These are phyloP conservation scores for Pichia sp. DNA, from an alignment of 1,139 yeast species.

Conservation along the genomic window DNA sequence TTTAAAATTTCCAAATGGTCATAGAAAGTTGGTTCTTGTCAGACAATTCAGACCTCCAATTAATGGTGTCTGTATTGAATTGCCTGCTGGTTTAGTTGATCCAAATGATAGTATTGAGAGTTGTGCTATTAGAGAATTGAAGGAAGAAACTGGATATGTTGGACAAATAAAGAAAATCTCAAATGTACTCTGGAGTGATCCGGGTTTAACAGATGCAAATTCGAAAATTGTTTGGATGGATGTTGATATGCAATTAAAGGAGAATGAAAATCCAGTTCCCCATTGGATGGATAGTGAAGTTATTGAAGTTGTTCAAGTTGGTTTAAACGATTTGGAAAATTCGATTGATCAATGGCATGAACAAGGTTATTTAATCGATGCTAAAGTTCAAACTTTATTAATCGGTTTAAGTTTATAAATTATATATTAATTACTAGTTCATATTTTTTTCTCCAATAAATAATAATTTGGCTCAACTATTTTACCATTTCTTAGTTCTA, in stretches of 20 bases:
- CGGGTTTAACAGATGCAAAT: constrained; percentile 91
- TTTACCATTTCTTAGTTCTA: constrained; percentile 34
- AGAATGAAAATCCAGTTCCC: constrained; percentile 63
- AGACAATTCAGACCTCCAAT: constrained; percentile 93
- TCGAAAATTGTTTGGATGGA: constrained; percentile 72
- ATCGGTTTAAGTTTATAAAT: constrained; percentile 40
- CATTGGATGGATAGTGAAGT: constrained; percentile 84
- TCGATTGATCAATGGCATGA: constrained; percentile 44
- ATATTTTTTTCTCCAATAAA: constrained; percentile 20
- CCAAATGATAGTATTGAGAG: constrained; percentile 69
- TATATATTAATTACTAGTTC: neutral
- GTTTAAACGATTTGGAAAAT: constrained; percentile 51
- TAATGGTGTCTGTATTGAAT: constrained; percentile 77
- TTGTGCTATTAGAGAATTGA: constrained; percentile 81
- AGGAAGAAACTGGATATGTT: constrained; percentile 88
- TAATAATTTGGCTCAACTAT: constrained; percentile 39
- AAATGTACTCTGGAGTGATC: constrained; percentile 65
- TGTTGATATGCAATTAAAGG: constrained; percentile 59
- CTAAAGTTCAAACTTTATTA: constrained; percentile 81
- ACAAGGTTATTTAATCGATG: constrained; percentile 75
- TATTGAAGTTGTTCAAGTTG: constrained; percentile 73
- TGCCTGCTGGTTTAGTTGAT: constrained; percentile 93
- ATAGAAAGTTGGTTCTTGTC: constrained; percentile 57
- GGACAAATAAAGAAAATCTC: constrained; percentile 52
- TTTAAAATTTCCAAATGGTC: constrained; percentile 35